Conservation (phyloP, 2,329 filamentous ascomycete species). For the Seiridium cupressi region DNA sequence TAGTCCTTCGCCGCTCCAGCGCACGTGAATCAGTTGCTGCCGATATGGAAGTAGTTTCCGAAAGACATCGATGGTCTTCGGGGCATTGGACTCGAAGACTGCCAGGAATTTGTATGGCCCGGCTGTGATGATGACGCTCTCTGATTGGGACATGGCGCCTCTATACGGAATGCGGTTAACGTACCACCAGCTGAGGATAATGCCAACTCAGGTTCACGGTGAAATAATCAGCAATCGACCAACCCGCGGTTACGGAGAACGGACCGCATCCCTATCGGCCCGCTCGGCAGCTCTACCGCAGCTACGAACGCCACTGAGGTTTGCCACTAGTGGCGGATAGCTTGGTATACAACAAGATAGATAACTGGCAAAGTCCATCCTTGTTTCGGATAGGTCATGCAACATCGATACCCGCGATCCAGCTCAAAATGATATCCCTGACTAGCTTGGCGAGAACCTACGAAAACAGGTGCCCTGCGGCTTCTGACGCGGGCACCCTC, state of each 20-base stretch:
- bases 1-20: slow-evolving; percentile 2
- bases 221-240: background rate
- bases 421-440: background rate
- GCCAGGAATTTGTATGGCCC: slow-evolving; percentile 3
- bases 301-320: background rate
- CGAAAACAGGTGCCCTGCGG: slow-evolving; percentile 3
- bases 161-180: background rate
- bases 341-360: background rate
- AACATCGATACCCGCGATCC: background rate
- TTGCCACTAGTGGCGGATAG: background rate
- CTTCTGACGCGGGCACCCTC: background rate
- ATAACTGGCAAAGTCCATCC: background rate
- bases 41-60: background rate
- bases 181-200: background rate
- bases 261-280: background rate
- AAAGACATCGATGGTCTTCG: background rate
- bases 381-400: background rate
- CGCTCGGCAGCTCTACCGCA: background rate
- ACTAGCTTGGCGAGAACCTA: slow-evolving; percentile 1
- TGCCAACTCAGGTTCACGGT: background rate
- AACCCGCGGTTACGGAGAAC: background rate
- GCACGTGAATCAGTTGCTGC: slow-evolving; percentile 4
- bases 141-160: background rate
- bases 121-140: slow-evolving; percentile 4
- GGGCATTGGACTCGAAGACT: background rate